Percentiles rank a stretch among this genome's conserved stretches.
phyloP scores from a whole-genome alignment of 1,284 basidiomycete genomes.

The Chiua sp. region DNA sequence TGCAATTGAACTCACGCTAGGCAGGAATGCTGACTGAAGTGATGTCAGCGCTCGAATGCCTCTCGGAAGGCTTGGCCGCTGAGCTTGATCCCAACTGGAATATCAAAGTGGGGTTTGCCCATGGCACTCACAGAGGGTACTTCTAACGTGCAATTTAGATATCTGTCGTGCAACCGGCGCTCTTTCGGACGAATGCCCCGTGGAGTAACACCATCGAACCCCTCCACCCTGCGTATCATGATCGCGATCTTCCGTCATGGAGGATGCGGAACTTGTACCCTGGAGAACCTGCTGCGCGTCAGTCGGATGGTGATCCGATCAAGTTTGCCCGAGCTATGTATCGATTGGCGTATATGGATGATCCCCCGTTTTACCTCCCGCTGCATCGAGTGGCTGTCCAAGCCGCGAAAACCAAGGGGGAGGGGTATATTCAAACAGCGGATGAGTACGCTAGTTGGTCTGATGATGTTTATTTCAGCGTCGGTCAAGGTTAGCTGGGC shows the following conservation, averaged over 20 bases:
- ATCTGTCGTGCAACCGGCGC: conserved; percentile 34
- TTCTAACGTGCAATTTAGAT: conserved; percentile 18
- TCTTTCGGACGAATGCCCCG: conserved; percentile 25
- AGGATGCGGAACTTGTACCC: conserved; percentile 16
- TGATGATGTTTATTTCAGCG: conserved; percentile 26
- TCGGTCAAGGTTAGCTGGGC: not conserved
- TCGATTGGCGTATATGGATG: conserved; percentile 23
- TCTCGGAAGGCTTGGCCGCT: conserved; percentile 29
- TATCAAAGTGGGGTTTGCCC: conserved; percentile 27
- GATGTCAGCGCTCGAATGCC: conserved; percentile 31
- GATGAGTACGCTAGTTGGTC: conserved; percentile 37
- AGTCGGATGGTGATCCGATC: conserved; percentile 24
- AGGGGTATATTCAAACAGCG: conserved; percentile 29
- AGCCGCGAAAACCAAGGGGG: conserved; percentile 31
- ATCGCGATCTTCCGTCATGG: conserved; percentile 23
- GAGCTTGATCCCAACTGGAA: conserved; percentile 36
- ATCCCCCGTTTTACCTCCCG: conserved; percentile 34
- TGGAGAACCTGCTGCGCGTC: conserved; percentile 3
- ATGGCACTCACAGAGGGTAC: not conserved
- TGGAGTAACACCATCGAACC: conserved; percentile 12
- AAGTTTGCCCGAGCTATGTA: conserved; percentile 28
- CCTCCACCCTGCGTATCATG: conserved; percentile 28
- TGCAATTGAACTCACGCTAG: not conserved
- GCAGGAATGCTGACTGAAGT: conserved; percentile 8
- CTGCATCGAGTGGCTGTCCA: conserved; percentile 28